Base-by-base conservation (phyloP, 805 yeast genomes). In the Ogataea minuta region DNA sequence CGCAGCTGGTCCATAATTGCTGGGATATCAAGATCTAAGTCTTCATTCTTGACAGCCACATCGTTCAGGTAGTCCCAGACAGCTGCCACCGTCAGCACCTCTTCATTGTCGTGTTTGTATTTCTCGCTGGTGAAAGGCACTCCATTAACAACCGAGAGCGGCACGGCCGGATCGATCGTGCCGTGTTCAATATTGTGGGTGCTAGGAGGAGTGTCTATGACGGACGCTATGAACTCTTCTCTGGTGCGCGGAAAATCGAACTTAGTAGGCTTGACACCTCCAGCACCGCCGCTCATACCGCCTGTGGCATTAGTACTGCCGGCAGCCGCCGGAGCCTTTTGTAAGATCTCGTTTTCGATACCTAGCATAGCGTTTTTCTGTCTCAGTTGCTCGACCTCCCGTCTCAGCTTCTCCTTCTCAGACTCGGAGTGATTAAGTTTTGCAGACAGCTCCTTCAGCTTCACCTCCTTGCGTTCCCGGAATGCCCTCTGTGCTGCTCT, bases 401-500 rank as follows among this genome's bases (percentile, higher is more conserved):
- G 56, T 35, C 66, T 57, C 31, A 74, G 44, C n/a, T 57, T 56
- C 37, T 66, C 68, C 20, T 67, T 46, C 42, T 70, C 77, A 13
- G 39, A 33, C 68, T 75, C 91, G 28, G 84, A 74, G 42, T 71
- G 67, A 12, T 66, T 62, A 44, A 87, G 63, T 56, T 78, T 79
- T 3, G 62, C 62, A 48, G 83, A 81, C 29, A 87, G 67, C 50
- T 82, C 89, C 56, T 80, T 81, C 45, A 84, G 62, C 50, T 74
- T 79, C 35, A 77, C 76, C 58, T 84, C 93, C 59, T 83, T 84
- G 34, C 95, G 76, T 60, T 85, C 90, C 45, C 95, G 68, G 61
- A 84, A 87, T 2, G 95, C 95, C 49, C 89, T 69, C 63, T 87
- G 95, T 1, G 95, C 95, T 9, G 90, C 90, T 53, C 95, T 68